Evolutionary conservation across 2,329 filamentous ascomycete species (phyloP).

Genomic region (Paecilomyces formosus): DNA sequence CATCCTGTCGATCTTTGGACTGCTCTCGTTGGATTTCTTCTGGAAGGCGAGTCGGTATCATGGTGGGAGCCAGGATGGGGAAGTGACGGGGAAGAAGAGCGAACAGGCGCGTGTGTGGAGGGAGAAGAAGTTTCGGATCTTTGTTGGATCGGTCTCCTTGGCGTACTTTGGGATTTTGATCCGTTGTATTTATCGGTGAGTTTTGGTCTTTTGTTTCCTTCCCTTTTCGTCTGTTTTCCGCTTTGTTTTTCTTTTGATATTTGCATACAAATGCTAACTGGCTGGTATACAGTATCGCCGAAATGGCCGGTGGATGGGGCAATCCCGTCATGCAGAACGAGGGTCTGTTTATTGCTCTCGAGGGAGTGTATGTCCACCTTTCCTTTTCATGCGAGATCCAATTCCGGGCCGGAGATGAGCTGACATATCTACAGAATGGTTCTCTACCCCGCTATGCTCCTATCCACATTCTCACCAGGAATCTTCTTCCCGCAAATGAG

Average conservation of each 20-base stretch:
- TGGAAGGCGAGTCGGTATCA: constrained; percentile 2
- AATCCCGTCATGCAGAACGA: constrained; percentile 58
- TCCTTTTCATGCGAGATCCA: constrained; percentile 13
- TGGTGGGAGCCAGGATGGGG: constrained; percentile 2
- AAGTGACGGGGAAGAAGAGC: background rate
- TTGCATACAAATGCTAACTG: background rate
- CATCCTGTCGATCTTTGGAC: constrained; percentile 23
- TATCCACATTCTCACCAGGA: constrained; percentile 50
- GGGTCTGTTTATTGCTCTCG: constrained; percentile 52
- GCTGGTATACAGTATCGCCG: constrained; percentile 38
- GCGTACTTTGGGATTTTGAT: constrained; percentile 9
- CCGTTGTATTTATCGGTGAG: constrained; percentile 32
- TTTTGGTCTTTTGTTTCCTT: background rate
- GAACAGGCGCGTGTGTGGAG: constrained; percentile 7
- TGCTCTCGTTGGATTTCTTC: constrained; percentile 16
- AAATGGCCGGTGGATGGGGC: constrained; percentile 59
- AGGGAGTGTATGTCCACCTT: constrained; percentile 39
- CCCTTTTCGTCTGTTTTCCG: background rate
- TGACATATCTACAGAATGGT: constrained; percentile 31
- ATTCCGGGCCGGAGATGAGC: background rate
- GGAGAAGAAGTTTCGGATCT: constrained; percentile 13
- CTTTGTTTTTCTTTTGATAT: background rate
- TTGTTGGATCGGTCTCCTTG: constrained; percentile 10
- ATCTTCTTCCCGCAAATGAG: constrained; percentile 50
- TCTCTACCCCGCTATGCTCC: constrained; percentile 42